Conservation (phyloP, 371 early-diverging fungal species). For the Zychaea mexicana region DNA sequence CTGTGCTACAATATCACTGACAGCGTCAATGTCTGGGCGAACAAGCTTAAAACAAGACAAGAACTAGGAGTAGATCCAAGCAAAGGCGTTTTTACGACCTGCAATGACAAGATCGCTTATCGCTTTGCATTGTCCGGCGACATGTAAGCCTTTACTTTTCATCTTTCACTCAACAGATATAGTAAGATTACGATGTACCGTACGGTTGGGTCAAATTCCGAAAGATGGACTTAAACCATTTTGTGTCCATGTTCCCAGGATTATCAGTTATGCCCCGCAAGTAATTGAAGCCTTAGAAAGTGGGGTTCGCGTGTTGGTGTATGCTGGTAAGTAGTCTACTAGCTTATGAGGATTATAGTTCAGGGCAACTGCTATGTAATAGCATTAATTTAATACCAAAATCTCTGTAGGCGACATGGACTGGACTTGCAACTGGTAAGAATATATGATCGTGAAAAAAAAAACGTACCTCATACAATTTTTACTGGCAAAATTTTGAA, state of each 20-base stretch:
- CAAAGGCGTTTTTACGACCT: slow-evolving; percentile 77
- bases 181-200: too few relatives aligned
- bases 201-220: slow-evolving; percentile 27
- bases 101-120: slow-evolving; percentile 56
- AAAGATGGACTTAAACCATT: slow-evolving; percentile 49
- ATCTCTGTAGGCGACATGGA: slow-evolving; percentile 61
- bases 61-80: slow-evolving; percentile 71
- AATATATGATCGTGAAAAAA: neutral
- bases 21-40: slow-evolving; percentile 75
- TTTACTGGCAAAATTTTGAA: neutral
- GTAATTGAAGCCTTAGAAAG: slow-evolving; percentile 76
- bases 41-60: slow-evolving; percentile 71
- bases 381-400: neutral
- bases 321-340: slow-evolving; percentile 72
- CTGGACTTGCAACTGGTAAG: slow-evolving; percentile 82
- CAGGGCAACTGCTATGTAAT: neutral
- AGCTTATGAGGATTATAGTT: too few relatives aligned
- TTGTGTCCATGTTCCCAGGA: slow-evolving; percentile 80
- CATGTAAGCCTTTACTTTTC: slow-evolving; percentile 34
- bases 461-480: neutral
- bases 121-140: slow-evolving; percentile 63
- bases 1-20: slow-evolving; percentile 85
- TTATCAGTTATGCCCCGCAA: slow-evolving; percentile 75
- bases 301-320: slow-evolving; percentile 83
- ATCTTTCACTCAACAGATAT: too few relatives aligned